Evolutionary conservation across 23 red algal genomes (phyloP), one percentile per base, ranked within the genome.

Genomic region (Chondrus crispus): DNA sequence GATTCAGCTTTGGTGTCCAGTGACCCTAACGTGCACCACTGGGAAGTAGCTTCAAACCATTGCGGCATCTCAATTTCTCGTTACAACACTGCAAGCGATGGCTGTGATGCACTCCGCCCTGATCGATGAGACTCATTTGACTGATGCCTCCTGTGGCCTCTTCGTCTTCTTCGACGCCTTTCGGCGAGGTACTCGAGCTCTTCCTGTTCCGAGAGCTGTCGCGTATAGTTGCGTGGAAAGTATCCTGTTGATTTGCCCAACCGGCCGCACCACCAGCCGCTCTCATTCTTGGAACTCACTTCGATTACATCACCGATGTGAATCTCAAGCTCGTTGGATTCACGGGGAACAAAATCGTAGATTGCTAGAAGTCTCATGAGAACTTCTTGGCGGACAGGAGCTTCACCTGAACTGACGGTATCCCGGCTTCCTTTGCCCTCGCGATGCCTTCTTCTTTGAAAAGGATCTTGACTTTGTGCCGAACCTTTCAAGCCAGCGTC

Each of bases 261-360:
- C 33, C 75, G 82, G 6, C 92, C 92, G 48, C 51, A 47, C 92
- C 92, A 94, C 92, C 92, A 94, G n/a, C 92, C 92, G 30, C 83
- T 66, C 5, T 82, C 74, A 39, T 85, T 81, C 50, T 46, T 81
- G 5, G 62, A 78, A 88, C 46, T 82, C 14, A 94, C 92, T 48
- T 94, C 92, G 6, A 94, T 50, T 4, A 94, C 83, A 24, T 94
- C 72, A 28, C 92, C 92, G 16, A 53, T 81, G 43, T 55, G 71
- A 30, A 94, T 36, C 53, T 85, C 75, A 57, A 94, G 40, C 53
- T 94, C 92, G 57, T 94, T 94, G 26, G 62, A 36, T 72, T 94
- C 92, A 26, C 70, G 74, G 20, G 92, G 84, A 29, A 45, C 22
- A 82, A 94, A 94, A 20, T 94, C 92, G 44, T 94, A 94, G 48